Evolutionary conservation across 805 yeast species (phyloP), one percentile per base, ranked within the genome.

Genomic region (Metschnikowia lunata): DNA sequence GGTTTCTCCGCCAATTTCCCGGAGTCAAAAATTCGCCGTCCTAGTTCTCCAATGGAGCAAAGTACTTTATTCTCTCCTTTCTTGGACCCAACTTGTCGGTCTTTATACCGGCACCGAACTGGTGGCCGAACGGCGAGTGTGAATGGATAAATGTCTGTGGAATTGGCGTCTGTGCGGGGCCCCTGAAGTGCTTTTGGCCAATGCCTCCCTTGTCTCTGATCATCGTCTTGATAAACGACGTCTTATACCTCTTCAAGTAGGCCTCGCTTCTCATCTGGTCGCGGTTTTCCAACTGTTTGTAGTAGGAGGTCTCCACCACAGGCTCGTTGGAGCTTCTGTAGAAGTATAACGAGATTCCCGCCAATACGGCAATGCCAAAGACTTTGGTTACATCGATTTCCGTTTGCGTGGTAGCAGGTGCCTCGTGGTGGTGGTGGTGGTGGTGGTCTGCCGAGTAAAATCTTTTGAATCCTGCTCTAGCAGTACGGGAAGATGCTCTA

Each of bases 151-250:
- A 57, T 33, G 55, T 62, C 33, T 61, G 58, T 14, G 72, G 63
- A 31, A 58, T 49, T 6, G 67, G 54, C 14, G 61, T 58, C 47
- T 57, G 64, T 31, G 59, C 51, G 40, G 59, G 51, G 60, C 66
- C 64, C 54, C 70, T 63, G 56, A 60, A 64, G 43, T 66, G 71
- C 48, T 57, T 64, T 54, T 67, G 73, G 40, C 75, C 75, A 51
- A 70, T 63, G 40, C 75, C 75, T 41, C 75, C 74, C 53, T 66
- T 69, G 51, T 70, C 75, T 56, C 65, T 67, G 42, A 68, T 69
- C 51, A 63, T 66, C 10, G 60, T 65, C 56, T 67, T 68, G 48
- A 69, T 58, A 56, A 70, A 67, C n/a, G 74, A 69, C 8, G 65
- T 58, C 55, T 70, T 65, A 59, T 70, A 70, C 50, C 65, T 61